A percentile compares a stretch with the other conserved stretches of the same genome.
phyloP scores from a whole-genome alignment of 805 yeast species.

The Schizosaccharomyces cryophilus region DNA sequence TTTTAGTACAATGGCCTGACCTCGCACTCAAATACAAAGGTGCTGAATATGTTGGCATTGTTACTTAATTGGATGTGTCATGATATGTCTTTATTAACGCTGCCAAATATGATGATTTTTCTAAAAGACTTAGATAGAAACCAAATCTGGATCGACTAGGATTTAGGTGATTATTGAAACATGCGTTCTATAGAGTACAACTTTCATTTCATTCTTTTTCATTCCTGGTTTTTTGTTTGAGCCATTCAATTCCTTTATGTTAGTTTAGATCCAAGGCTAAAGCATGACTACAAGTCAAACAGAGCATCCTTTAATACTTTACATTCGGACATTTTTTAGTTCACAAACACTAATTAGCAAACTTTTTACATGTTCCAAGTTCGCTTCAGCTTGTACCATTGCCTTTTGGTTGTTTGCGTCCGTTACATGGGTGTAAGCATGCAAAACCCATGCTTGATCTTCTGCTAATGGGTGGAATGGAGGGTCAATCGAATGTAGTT shows the following conservation, averaged over 20 bases:
- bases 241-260: too few species aligned
- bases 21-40: conserved; percentile 23
- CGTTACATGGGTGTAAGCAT: neutral
- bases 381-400: neutral
- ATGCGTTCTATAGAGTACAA: too few species aligned
- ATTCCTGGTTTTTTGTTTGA: too few species aligned
- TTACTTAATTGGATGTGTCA: conserved; percentile 16
- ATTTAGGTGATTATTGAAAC: too few species aligned
- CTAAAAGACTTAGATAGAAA: too few species aligned
- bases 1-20: conserved; percentile 74
- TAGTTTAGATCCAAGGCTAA: too few species aligned
- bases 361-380: conserved; percentile 15
- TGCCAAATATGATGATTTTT: too few species aligned
- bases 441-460: neutral
- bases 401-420: neutral
- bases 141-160: too few species aligned
- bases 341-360: neutral
- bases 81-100: neutral
- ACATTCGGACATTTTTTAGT: neutral
- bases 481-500: neutral
- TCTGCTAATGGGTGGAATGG: neutral
- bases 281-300: too few species aligned
- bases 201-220: too few species aligned
- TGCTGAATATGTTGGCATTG: conserved; percentile 54
- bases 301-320: neutral